phyloP scores from a whole-genome alignment of 257 asterid species.

The Nicotiana attenuata region DNA sequence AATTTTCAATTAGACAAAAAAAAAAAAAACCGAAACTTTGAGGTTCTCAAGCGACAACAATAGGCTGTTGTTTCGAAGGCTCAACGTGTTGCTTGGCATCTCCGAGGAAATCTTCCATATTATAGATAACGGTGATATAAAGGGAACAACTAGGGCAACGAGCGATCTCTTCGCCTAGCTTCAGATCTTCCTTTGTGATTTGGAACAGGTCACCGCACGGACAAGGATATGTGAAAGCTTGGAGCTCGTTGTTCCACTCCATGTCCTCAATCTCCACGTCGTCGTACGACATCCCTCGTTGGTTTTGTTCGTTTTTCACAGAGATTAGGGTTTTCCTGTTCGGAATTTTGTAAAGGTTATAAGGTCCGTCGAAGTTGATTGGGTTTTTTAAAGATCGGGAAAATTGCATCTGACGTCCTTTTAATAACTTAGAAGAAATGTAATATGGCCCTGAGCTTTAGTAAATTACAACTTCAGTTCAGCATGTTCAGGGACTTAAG shows the following conservation, averaged over 20 bases:
- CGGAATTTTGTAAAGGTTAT: background rate
- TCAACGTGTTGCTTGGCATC: slow-evolving; percentile 38
- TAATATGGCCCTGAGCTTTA: too few species aligned
- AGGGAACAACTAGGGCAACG: slow-evolving; percentile 94
- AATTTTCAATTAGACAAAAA: background rate
- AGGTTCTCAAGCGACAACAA: slow-evolving; percentile 65
- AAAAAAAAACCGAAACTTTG: background rate
- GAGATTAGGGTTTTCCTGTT: background rate
- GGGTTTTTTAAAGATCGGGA: background rate
- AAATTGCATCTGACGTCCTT: background rate
- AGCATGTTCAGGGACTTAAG: too few species aligned
- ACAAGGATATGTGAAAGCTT: slow-evolving; percentile 83
- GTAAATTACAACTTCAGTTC: too few species aligned
- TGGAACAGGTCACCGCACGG: slow-evolving; percentile 96
- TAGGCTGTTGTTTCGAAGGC: slow-evolving; percentile 44
- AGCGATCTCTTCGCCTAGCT: slow-evolving; percentile 85
- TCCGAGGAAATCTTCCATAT: slow-evolving; percentile 64
- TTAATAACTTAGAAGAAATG: background rate
- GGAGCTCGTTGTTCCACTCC: slow-evolving; percentile 89
- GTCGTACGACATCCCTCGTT: slow-evolving; percentile 74
- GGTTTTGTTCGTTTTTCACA: background rate
- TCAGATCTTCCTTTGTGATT: slow-evolving; percentile 74
- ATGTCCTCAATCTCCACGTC: slow-evolving; percentile 97
- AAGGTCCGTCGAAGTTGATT: background rate
- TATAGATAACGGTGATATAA: slow-evolving; percentile 75